Base-by-base conservation (phyloP, 2,329 filamentous ascomycete genomes). In the Magnaporthiopsis rhizophila region DNA sequence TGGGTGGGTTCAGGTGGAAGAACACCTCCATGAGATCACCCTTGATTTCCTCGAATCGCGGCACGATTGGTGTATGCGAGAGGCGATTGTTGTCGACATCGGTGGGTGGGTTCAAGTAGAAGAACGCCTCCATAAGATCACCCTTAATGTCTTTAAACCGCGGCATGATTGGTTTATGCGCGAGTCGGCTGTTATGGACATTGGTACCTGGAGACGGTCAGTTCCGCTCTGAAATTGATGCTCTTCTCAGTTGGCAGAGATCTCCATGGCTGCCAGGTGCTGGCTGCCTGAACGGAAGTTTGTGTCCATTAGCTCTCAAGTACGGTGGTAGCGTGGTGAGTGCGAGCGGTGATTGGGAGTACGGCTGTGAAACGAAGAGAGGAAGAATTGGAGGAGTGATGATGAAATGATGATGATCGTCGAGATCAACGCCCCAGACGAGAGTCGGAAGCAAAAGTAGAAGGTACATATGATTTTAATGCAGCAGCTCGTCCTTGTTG, bases 61-160 rank as follows among this genome's bases (percentile, higher is more conserved):
- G 62, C 62, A 63, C 50, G 2, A 18, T 59, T 56, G 28, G 34
- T 11, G 12, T 53, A 28, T 26, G 59, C 24, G 50, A 6, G 3
- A 26, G 53, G 11, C 8, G 21, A 8, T 26, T 45, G 32, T 38
- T 58, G 58, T 13, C 13, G 30, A 21, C 2, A 11, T 3, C 26
- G 61, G 34, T 58, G 56, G 50, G 58, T 36, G 57, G 66, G 21
- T 15, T 62, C 62, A 66, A 24, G 26, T 6, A 13, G 32, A 36
- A 68, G 18, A 68, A 45, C 18, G 69, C 69, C 67, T 65, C 64
- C 4, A 68, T 6, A 13, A 69, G 66, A 53, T 69, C 66, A 3
- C 66, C 61, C 58, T 64, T 68, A 21, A 67, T 50, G 45, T 63
- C 62, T 3, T 63, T 57, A n/a, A 63, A 63, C 26, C 21, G 58